Percentiles rank a stretch among this genome's conserved stretches.
Evolutionary conservation across 345 rosid genomes (phyloP).

Genomic region (Gossypioides kirkii): DNA sequence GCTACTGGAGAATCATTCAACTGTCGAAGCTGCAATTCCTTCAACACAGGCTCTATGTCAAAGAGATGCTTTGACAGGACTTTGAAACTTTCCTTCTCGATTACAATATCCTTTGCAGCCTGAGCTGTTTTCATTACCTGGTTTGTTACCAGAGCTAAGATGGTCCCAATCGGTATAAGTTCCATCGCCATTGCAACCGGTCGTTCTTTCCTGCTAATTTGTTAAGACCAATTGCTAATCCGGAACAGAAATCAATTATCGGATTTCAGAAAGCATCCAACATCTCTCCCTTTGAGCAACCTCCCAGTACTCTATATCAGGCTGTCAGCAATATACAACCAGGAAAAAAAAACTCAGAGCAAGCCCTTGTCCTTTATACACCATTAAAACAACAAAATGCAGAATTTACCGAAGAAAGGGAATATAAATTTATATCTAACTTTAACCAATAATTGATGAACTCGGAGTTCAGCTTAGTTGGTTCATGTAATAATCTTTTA

Average conservation of each 20-base stretch:
- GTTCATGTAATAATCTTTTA: too few species aligned
- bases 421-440: too few species aligned
- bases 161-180: slow-evolving; percentile 63
- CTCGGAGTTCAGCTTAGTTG: too few species aligned
- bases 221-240: neutral
- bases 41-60: slow-evolving; percentile 60
- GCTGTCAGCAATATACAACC: neutral
- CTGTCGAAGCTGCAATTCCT: slow-evolving; percentile 48
- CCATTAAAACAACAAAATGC: too few species aligned
- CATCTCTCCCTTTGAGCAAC: neutral
- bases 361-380: too few species aligned
- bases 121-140: slow-evolving; percentile 68
- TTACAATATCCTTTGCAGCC: slow-evolving; percentile 57
- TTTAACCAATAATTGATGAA: too few species aligned
- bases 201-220: neutral
- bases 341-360: too few species aligned
- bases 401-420: too few species aligned
- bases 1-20: slow-evolving; percentile 55
- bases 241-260: neutral
- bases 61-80: slow-evolving; percentile 58
- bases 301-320: neutral
- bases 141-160: slow-evolving; percentile 49
- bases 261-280: neutral
- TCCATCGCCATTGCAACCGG: slow-evolving; percentile 39
- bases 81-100: slow-evolving; percentile 65